Evolutionary conservation across 1,284 basidiomycete genomes (phyloP).

Genomic region (Cutaneotrichosporon dermatis): DNA sequence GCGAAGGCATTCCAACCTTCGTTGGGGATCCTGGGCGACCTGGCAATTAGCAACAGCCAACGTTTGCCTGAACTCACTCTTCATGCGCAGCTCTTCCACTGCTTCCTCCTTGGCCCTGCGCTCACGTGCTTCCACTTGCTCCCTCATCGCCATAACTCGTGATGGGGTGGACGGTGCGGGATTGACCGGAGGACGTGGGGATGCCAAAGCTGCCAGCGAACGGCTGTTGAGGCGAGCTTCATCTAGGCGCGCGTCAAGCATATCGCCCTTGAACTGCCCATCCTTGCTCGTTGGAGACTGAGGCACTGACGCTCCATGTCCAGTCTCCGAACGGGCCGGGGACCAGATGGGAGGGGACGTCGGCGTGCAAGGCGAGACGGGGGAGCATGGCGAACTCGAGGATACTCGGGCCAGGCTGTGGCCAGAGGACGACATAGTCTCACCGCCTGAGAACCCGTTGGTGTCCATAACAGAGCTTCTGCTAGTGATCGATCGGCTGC

Average conservation of each 20-base stretch:
- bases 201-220: conserved; percentile 44
- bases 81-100: background rate
- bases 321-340: background rate
- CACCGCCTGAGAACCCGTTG: conserved; percentile 13
- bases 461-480: conserved; percentile 33
- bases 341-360: background rate
- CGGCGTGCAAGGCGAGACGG: background rate
- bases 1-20: too few species aligned
- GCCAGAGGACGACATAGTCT: conserved; percentile 17
- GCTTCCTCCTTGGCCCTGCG: conserved; percentile 2
- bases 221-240: conserved; percentile 74
- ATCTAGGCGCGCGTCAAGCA: conserved; percentile 67
- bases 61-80: background rate
- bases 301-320: background rate
- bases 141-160: conserved; percentile 21
- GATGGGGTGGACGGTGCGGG: conserved; percentile 4
- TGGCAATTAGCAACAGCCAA: background rate
- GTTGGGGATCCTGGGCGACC: too few species aligned
- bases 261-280: conserved; percentile 40
- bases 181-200: background rate
- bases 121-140: conserved; percentile 18
- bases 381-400: conserved; percentile 3
- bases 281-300: background rate
- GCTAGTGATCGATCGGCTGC: conserved; percentile 25
- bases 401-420: background rate